Conservation (phyloP, 331 rosid genomes). For the Saraca asoca region DNA sequence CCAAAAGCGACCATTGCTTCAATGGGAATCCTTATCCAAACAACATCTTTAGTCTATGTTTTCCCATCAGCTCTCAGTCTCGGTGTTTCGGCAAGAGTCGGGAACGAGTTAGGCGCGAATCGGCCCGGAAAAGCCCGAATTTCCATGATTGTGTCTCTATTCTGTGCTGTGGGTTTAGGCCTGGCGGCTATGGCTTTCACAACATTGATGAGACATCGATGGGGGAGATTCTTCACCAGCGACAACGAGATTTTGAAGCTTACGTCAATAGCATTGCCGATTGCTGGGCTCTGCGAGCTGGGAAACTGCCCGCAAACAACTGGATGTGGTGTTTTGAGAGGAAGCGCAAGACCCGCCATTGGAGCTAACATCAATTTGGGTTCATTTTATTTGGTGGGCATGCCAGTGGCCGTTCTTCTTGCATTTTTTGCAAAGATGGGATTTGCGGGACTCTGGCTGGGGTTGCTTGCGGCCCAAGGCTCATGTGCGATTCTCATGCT, state of each 20-base stretch:
- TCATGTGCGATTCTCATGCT: slow-evolving; percentile 79
- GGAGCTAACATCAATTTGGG: slow-evolving; percentile 91
- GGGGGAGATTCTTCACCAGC: slow-evolving; percentile 80
- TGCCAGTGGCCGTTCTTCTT: slow-evolving; percentile 74
- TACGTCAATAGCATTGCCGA: slow-evolving; percentile 79
- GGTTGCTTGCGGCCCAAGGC: slow-evolving; percentile 95
- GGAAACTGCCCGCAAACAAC: slow-evolving; percentile 97
- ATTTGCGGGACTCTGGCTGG: slow-evolving; percentile 88
- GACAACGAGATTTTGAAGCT: slow-evolving; percentile 62
- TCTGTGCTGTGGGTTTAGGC: slow-evolving; percentile 59
- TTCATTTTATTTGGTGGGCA: slow-evolving; percentile 83
- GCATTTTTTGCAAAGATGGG: slow-evolving; percentile 72
- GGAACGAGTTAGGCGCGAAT: slow-evolving; percentile 80
- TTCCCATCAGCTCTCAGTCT: slow-evolving; percentile 87
- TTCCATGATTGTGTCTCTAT: slow-evolving; percentile 71
- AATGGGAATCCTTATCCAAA: slow-evolving; percentile 91
- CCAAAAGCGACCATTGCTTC: slow-evolving; percentile 89
- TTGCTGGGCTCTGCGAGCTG: slow-evolving; percentile 84
- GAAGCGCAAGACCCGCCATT: slow-evolving; percentile 76
- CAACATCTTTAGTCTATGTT: slow-evolving; percentile 79
- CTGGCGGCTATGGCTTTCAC: slow-evolving; percentile 68
- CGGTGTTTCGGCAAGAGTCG: slow-evolving; percentile 82
- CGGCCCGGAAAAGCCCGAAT: slow-evolving; percentile 72
- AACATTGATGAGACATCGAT: slow-evolving; percentile 65
- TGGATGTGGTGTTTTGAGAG: slow-evolving; percentile 85